A percentile compares a stretch with the other conserved stretches of the same genome.
Conservation (phyloP, 768 basidiomycete genomes). For the Mycena galericulata region DNA sequence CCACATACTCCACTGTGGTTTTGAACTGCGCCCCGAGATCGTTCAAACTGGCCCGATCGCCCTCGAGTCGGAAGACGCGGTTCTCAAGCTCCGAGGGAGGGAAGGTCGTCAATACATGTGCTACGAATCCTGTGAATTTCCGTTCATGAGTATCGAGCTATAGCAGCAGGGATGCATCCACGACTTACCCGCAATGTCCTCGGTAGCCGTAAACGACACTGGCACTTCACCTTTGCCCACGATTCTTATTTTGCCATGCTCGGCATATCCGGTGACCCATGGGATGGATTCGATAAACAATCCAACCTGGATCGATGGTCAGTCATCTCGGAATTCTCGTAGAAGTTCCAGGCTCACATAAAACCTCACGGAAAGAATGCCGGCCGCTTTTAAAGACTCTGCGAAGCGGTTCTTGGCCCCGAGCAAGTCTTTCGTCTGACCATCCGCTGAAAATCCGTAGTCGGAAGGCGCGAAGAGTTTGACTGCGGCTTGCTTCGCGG, state of each 20-base stretch:
- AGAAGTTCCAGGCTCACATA: slow-evolving; percentile 40
- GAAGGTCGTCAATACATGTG: too few species aligned
- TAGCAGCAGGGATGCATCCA: background rate
- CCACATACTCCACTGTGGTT: slow-evolving; percentile 33
- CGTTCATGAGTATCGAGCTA: background rate
- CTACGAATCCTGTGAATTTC: slow-evolving; percentile 47
- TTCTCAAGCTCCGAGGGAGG: too few species aligned
- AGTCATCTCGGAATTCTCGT: background rate
- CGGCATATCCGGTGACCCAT: slow-evolving; percentile 41
- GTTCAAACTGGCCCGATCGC: too few species aligned
- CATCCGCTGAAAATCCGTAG: slow-evolving; percentile 49
- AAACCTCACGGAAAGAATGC: slow-evolving; percentile 45
- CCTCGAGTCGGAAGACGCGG: too few species aligned
- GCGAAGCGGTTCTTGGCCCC: slow-evolving; percentile 44
- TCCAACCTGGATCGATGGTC: slow-evolving; percentile 43
- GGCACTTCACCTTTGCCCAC: slow-evolving; percentile 44
- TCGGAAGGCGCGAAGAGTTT: slow-evolving; percentile 54
- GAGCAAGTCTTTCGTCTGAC: slow-evolving; percentile 41
- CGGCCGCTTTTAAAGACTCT: slow-evolving; percentile 44
- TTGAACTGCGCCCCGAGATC: slow-evolving; percentile 41
- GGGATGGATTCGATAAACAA: slow-evolving; percentile 46
- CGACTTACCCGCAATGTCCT: slow-evolving; percentile 47
- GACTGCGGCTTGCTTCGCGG: slow-evolving; percentile 50
- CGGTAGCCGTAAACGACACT: slow-evolving; percentile 45
- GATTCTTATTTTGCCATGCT: slow-evolving; percentile 45